phyloP scores from a whole-genome alignment of 805 yeast species.

The Schizosaccharomyces cryophilus region DNA sequence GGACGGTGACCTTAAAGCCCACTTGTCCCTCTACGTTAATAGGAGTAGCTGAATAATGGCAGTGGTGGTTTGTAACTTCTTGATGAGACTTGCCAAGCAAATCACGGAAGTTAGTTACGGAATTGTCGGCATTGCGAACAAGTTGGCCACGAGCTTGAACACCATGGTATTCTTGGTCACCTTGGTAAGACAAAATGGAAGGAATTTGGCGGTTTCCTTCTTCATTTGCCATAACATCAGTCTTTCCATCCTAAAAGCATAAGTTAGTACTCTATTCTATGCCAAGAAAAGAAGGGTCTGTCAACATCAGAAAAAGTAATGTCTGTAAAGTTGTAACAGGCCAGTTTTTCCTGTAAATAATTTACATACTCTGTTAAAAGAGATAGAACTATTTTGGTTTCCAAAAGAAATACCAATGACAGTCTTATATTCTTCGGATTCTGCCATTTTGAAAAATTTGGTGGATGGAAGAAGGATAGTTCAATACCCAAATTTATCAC shows the following conservation, averaged over 20 bases:
- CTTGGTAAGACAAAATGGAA: constrained; percentile 73
- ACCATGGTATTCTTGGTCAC: constrained; percentile 90
- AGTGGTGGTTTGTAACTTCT: constrained; percentile 40
- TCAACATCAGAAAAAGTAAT: neutral
- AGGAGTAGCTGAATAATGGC: constrained; percentile 44
- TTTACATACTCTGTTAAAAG: constrained; percentile 20
- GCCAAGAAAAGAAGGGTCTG: neutral
- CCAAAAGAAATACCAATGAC: constrained; percentile 92
- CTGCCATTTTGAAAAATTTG: neutral
- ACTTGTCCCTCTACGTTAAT: constrained; percentile 12
- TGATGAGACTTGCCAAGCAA: constrained; percentile 54
- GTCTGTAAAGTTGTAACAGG: neutral
- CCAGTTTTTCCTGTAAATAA: neutral
- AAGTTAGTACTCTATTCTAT: neutral
- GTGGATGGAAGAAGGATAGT: neutral
- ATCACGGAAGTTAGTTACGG: constrained; percentile 82
- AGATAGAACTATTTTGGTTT: constrained; percentile 85
- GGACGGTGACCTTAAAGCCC: constrained; percentile 25
- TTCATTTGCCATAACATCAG: constrained; percentile 93
- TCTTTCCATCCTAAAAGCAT: constrained; percentile 49
- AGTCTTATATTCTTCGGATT: constrained; percentile 14
- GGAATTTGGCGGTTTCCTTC: constrained; percentile 97
- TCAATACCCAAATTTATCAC: neutral
- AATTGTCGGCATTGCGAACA: constrained; percentile 68
- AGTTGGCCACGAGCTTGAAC: constrained; percentile 84